Evolutionary conservation across 495 filamentous ascomycete species (phyloP), one percentile per base, ranked within the genome.

Genomic region (Viridothelium virens): DNA sequence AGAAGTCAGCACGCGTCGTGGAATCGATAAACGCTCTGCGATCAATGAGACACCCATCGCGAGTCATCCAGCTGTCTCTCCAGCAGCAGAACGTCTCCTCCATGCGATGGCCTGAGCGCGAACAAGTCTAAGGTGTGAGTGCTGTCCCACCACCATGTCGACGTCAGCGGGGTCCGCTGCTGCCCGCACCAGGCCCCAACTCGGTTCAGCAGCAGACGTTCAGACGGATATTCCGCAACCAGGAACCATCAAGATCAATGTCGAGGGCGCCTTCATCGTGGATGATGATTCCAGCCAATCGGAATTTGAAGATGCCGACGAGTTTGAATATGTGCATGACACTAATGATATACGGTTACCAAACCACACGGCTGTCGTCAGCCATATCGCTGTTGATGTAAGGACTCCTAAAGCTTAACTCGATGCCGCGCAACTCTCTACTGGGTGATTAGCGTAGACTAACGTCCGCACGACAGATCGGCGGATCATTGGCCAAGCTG

Each of bases 321-420:
- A 80, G 38, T 83, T 87, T 64, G 86, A 86, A 25, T 84, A 83
- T 38, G 83, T 87, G 66, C 87, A 93, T 72, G 90, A 92, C 72
- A 91, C 89, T 36, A 89, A 88, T 70, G 93, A 96, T 73, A 97
- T 98, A 71, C 84, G 94, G n/a, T 81, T 98, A 14, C 94, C 94
- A 33, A 92, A 96, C 74, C 94, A 98, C 76, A 95, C 88, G 11
- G 87, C 88, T 33, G 84, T 93, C 1, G 91, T 98, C 56, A 96
- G 91, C 78, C 94, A 98, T 82, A 89, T 98, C 61, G 94, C 94
- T 65, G 86, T 96, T 65, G 94, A 98, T 85, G 91, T 95, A 83
- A 78, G 89, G 38, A 59, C 7, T 33, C 38, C 63, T 39, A 25
- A 48, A 11, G 34, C 44, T 44, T 33, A 7, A 18, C 3, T 5